These are phyloP conservation scores for Aspergillus nanangensis DNA, from an alignment of 495 filamentous ascomycete species.

Conservation along the genomic window DNA sequence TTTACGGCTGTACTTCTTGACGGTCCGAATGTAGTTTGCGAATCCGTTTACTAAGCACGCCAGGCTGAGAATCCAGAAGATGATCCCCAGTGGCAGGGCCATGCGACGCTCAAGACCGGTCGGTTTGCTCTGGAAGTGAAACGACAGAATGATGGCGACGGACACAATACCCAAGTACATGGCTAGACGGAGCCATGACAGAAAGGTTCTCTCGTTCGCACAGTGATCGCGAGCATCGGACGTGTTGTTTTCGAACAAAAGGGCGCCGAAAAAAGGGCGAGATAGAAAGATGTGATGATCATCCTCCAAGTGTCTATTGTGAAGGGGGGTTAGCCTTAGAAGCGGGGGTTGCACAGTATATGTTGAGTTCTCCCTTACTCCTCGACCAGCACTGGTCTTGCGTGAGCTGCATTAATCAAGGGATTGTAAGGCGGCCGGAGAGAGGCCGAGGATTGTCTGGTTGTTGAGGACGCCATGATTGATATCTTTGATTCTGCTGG, in stretches of 20 bases:
- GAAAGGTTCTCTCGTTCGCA: constrained; percentile 65
- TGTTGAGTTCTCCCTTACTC: constrained; percentile 30
- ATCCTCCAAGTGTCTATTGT: constrained; percentile 27
- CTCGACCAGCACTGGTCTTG: constrained; percentile 35
- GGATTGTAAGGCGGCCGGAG: constrained; percentile 29
- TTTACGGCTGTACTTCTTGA: constrained; percentile 75
- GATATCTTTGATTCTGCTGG: too few species aligned
- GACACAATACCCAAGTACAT: constrained; percentile 89
- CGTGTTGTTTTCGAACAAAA: constrained; percentile 84
- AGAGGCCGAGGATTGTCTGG: constrained; percentile 2
- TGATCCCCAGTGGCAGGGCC: constrained; percentile 75
- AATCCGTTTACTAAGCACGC: constrained; percentile 71
- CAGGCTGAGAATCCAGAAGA: constrained; percentile 83
- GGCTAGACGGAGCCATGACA: constrained; percentile 89
- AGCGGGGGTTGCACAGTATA: neutral
- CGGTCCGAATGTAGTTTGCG: constrained; percentile 81
- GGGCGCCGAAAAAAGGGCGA: constrained; percentile 66
- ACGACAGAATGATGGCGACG: constrained; percentile 85
- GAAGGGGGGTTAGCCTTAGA: neutral
- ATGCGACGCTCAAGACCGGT: constrained; percentile 65
- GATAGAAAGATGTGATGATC: constrained; percentile 56
- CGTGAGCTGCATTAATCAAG: constrained; percentile 30
- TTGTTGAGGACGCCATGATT: constrained; percentile 5
- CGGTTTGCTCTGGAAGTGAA: constrained; percentile 77
- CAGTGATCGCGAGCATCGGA: constrained; percentile 76